phyloP scores from a whole-genome alignment of 1,284 basidiomycete species.

The Leccinum brunneo-olivaceum region DNA sequence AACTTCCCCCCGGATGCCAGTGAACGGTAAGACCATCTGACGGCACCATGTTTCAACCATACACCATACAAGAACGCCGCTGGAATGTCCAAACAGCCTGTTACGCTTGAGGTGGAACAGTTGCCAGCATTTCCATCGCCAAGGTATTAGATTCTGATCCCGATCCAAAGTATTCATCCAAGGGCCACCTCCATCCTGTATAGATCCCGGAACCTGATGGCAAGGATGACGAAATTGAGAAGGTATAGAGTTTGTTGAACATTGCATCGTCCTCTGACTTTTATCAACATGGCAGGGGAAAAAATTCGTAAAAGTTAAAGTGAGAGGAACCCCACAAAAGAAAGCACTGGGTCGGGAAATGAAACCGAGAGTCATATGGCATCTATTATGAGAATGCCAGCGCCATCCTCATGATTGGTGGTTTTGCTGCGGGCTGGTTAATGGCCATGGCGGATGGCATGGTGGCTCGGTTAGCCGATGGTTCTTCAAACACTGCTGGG shows the following conservation, averaged over 20 bases:
- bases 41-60: too few relatives aligned
- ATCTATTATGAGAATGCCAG: too few relatives aligned
- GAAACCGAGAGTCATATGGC: neutral
- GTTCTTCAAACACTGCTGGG: neutral
- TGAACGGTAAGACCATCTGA: too few relatives aligned
- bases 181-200: slow-evolving; percentile 1
- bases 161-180: neutral
- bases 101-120: too few relatives aligned
- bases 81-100: too few relatives aligned
- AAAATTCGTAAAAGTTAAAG: too few relatives aligned
- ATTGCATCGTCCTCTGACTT: neutral
- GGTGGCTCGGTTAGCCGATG: neutral
- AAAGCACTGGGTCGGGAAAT: too few relatives aligned
- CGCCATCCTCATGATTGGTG: neutral
- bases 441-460: neutral
- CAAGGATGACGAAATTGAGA: neutral
- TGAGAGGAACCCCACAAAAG: neutral
- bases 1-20: too few relatives aligned
- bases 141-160: neutral
- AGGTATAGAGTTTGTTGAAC: neutral
- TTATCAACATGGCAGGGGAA: too few relatives aligned
- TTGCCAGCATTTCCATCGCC: too few relatives aligned
- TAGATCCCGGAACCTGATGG: neutral
- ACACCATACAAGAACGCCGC: too few relatives aligned
- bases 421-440: neutral